Evolutionary conservation across 2,329 filamentous ascomycete species (phyloP).

Genomic region (Epichloe gansuensis): DNA sequence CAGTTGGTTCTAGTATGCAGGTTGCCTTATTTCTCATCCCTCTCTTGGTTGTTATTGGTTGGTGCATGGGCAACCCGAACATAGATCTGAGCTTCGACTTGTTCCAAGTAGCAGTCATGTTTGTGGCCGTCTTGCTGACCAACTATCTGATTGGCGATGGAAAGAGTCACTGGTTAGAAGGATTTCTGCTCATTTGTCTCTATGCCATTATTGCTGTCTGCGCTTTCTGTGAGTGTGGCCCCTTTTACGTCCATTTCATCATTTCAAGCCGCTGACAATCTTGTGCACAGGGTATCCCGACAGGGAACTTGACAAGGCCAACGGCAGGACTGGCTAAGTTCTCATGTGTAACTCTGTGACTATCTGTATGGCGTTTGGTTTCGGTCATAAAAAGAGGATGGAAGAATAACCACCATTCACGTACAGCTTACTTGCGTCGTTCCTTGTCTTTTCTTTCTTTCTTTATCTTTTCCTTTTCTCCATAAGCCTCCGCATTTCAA

Average conservation of each 20-base stretch:
- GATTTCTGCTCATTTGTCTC: constrained; percentile 59
- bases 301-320: constrained; percentile 3
- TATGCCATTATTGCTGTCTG: constrained; percentile 68
- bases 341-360: not conserved
- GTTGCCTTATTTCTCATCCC: constrained; percentile 70
- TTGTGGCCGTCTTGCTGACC: constrained; percentile 70
- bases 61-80: constrained; percentile 55
- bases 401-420: not conserved
- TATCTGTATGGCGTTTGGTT: not conserved
- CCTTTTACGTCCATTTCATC: not conserved
- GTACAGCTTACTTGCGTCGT: not conserved
- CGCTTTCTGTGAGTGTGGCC: constrained; percentile 41
- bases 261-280: not conserved
- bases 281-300: constrained; percentile 6
- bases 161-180: constrained; percentile 72
- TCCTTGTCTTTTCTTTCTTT: not conserved
- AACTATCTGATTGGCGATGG: constrained; percentile 80
- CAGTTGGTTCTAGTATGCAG: constrained; percentile 69
- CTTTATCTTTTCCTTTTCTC: not conserved
- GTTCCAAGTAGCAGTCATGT: constrained; percentile 78
- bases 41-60: constrained; percentile 63
- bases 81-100: constrained; percentile 80
- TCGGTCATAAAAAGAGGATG: not conserved
- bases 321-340: not conserved
- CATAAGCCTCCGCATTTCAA: not conserved